Conservation (phyloP, 495 filamentous ascomycete species). For the Aeminium ludgeri region DNA sequence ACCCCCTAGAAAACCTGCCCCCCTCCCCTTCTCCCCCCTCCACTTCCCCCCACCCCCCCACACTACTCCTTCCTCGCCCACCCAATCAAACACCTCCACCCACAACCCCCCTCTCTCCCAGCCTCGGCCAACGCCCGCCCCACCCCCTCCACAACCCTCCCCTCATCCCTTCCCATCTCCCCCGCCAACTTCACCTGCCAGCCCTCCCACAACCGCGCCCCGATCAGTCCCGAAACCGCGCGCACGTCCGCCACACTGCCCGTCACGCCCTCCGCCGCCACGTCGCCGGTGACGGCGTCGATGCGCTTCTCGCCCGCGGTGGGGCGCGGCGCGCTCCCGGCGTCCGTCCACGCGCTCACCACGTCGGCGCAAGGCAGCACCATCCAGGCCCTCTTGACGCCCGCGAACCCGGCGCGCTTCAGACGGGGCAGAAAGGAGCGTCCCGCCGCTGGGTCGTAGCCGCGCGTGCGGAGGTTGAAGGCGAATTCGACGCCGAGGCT, state of each 20-base stretch:
- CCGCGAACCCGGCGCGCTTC: slow-evolving; percentile 53
- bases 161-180: slow-evolving; percentile 56
- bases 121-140: slow-evolving; percentile 73
- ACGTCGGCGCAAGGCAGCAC: slow-evolving; percentile 71
- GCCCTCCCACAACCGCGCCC: slow-evolving; percentile 88
- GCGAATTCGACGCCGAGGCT: slow-evolving; percentile 79
- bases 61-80: slow-evolving; percentile 59
- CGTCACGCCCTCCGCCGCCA: slow-evolving; percentile 5
- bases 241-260: slow-evolving; percentile 15
- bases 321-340: slow-evolving; percentile 4
- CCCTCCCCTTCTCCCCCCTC: too few relatives aligned
- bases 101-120: slow-evolving; percentile 53
- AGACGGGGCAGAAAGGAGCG: slow-evolving; percentile 61
- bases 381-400: slow-evolving; percentile 75
- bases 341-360: slow-evolving; percentile 35
- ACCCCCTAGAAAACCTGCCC: too few relatives aligned
- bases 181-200: slow-evolving; percentile 78
- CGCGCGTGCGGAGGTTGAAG: slow-evolving; percentile 68
- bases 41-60: not conserved
- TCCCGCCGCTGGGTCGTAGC: slow-evolving; percentile 74
- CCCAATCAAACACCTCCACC: slow-evolving; percentile 74
- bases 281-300: slow-evolving; percentile 18
- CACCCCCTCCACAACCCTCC: slow-evolving; percentile 54
- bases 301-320: slow-evolving; percentile 3
- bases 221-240: slow-evolving; percentile 57